phyloP scores from a whole-genome alignment of 768 basidiomycete species.

The Rhizopogon roseolus region DNA sequence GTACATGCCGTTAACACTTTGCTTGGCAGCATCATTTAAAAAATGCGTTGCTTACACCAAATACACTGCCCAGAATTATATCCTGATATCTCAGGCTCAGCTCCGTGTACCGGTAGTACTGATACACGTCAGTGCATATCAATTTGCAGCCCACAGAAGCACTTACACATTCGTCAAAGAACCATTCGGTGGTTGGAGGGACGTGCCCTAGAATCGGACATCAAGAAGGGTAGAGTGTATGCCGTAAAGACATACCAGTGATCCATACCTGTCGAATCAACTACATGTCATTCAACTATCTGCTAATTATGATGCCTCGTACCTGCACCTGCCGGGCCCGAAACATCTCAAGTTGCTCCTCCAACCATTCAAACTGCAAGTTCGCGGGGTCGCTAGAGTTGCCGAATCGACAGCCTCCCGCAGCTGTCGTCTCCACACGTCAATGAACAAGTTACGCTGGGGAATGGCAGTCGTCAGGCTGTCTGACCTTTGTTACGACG shows the following conservation, averaged over 20 bases:
- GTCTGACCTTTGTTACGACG: slow-evolving; percentile 77
- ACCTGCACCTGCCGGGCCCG: slow-evolving; percentile 72
- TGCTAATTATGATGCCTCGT: slow-evolving; percentile 14
- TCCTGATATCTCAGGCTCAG: slow-evolving; percentile 82
- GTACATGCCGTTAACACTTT: slow-evolving; percentile 10
- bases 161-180: slow-evolving; percentile 83
- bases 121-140: not conserved
- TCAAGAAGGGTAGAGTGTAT: slow-evolving; percentile 21
- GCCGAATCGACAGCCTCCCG: slow-evolving; percentile 63
- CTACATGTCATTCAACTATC: not conserved
- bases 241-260: slow-evolving; percentile 29
- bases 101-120: slow-evolving; percentile 68
- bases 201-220: slow-evolving; percentile 61
- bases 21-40: slow-evolving; percentile 13
- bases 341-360: slow-evolving; percentile 72
- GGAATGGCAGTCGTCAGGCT: not conserved
- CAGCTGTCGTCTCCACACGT: slow-evolving; percentile 41
- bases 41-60: slow-evolving; percentile 51
- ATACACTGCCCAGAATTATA: slow-evolving; percentile 82
- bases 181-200: slow-evolving; percentile 75
- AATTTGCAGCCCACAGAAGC: not conserved
- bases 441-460: slow-evolving; percentile 2
- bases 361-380: slow-evolving; percentile 85
- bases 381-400: slow-evolving; percentile 81
- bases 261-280: slow-evolving; percentile 38